A percentile compares a stretch with the other conserved stretches of the same genome.
These are phyloP conservation scores for Verticillium zaregamsianum DNA, from an alignment of 2,329 filamentous ascomycete genomes.

Conservation along the genomic window DNA sequence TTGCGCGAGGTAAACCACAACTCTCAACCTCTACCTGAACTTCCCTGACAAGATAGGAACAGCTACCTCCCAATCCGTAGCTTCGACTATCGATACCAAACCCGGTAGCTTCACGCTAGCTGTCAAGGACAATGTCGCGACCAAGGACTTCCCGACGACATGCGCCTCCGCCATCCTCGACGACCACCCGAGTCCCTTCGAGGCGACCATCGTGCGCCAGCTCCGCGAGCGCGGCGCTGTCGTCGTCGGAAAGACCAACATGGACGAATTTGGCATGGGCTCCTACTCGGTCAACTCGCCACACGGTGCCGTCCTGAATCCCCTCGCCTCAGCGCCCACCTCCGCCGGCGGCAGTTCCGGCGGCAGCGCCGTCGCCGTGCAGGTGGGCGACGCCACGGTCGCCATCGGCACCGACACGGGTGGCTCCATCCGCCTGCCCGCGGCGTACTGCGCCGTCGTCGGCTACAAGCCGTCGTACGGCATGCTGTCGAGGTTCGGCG, in stretches of 20 bases:
- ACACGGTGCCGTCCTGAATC: constrained; percentile 60
- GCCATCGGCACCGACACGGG: constrained; percentile 50
- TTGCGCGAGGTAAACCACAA: constrained; percentile 4
- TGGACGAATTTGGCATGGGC: constrained; percentile 97
- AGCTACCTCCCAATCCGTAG: neutral
- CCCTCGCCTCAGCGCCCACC: constrained; percentile 31
- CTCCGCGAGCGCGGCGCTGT: constrained; percentile 59
- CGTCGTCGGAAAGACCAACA: constrained; percentile 77
- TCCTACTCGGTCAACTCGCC: constrained; percentile 72
- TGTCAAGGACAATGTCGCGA: constrained; percentile 76
- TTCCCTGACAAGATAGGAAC: neutral
- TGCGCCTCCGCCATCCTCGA: constrained; percentile 74
- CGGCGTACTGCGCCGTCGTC: constrained; percentile 77
- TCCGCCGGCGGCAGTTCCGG: constrained; percentile 90
- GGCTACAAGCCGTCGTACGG: constrained; percentile 94
- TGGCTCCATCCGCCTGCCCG: constrained; percentile 81
- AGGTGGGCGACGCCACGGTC: neutral
- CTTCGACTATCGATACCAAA: neutral
- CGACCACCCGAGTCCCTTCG: constrained; percentile 70
- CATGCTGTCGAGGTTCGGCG: constrained; percentile 77
- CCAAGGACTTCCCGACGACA: constrained; percentile 64
- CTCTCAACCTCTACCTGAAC: neutral
- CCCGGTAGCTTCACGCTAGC: constrained; percentile 43
- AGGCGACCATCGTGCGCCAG: constrained; percentile 73
- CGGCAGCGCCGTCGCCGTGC: constrained; percentile 82